These are phyloP conservation scores for Cyberlindnera xishuangbannaensis DNA, from an alignment of 805 yeast genomes.

Conservation along the genomic window DNA sequence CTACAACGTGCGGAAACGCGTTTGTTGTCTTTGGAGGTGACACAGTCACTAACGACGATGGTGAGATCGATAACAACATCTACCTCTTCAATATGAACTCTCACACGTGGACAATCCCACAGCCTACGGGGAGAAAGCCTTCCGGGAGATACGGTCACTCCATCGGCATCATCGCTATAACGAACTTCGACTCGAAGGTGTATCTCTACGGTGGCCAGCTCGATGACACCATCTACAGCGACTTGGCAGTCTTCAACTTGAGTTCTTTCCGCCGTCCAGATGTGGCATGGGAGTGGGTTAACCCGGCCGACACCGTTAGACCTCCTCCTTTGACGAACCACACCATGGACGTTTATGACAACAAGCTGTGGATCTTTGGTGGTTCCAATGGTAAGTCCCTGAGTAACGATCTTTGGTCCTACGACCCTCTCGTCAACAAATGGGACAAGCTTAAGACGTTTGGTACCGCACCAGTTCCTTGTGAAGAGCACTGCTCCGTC, in stretches of 20 bases:
- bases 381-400: conserved; percentile 77
- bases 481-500: conserved; percentile 88
- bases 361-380: conserved; percentile 82
- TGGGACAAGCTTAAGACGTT: conserved; percentile 70
- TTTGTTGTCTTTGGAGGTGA: conserved; percentile 96
- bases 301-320: conserved; percentile 41
- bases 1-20: conserved; percentile 90
- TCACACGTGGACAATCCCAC: conserved; percentile 73
- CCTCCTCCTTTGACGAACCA: conserved; percentile 92
- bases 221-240: conserved; percentile 76
- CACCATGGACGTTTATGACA: conserved; percentile 75
- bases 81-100: conserved; percentile 81
- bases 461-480: conserved; percentile 72
- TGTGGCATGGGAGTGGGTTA: conserved; percentile 77
- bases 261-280: conserved; percentile 78
- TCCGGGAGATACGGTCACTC: conserved; percentile 94
- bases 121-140: conserved; percentile 71
- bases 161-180: conserved; percentile 64
- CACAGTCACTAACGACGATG: conserved; percentile 71
- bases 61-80: conserved; percentile 81
- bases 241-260: conserved; percentile 79
- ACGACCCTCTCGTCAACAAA: conserved; percentile 57
- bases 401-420: conserved; percentile 73
- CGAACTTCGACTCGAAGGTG: conserved; percentile 52
- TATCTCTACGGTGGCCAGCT: conserved; percentile 95